phyloP scores from a whole-genome alignment of 2,329 filamentous ascomycete species.

The Sporothrix protearum region DNA sequence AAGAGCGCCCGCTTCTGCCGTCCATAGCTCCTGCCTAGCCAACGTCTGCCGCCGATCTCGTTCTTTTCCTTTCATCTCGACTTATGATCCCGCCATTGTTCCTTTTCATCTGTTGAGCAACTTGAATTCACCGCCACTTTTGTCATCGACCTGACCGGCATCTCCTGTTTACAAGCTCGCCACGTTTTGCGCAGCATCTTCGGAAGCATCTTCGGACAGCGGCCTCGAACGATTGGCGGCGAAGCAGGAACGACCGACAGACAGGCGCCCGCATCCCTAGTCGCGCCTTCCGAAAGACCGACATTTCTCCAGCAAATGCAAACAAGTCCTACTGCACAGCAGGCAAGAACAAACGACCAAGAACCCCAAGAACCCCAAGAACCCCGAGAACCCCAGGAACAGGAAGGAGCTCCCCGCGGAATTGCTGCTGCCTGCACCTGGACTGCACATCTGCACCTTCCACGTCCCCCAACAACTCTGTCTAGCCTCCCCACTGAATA shows the following conservation, averaged over 20 bases:
- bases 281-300: neutral
- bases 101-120: neutral
- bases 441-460: neutral
- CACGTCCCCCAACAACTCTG: neutral
- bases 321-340: neutral
- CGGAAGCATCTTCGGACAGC: neutral
- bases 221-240: neutral
- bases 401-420: neutral
- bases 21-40: conserved; percentile 6
- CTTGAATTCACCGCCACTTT: neutral
- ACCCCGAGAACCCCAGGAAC: no score
- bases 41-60: neutral
- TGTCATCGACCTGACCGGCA: neutral
- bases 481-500: conserved; percentile 9
- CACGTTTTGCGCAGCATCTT: neutral
- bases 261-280: neutral
- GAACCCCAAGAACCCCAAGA: neutral
- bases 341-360: neutral
- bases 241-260: neutral
- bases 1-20: neutral
- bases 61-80: neutral
- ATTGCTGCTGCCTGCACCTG: conserved; percentile 12
- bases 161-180: neutral
- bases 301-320: neutral
- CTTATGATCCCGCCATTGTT: neutral